Conservation (phyloP, 345 rosid genomes). For the Schrenkiella parvula region DNA sequence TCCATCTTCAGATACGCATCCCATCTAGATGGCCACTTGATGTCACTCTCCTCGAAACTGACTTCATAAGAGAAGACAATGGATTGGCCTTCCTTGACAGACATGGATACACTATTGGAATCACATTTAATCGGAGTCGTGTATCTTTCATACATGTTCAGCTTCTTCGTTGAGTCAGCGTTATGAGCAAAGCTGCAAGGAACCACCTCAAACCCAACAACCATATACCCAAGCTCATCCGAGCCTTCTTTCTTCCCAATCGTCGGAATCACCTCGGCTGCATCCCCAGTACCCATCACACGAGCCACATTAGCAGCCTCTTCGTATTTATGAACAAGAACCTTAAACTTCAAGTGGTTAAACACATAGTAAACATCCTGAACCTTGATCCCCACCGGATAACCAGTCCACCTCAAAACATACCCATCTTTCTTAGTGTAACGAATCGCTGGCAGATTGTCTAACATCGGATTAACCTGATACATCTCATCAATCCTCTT, state of each 20-base stretch:
- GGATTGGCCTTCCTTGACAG: conserved; percentile 67
- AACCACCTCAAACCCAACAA: conserved; percentile 86
- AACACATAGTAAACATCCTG: conserved; percentile 68
- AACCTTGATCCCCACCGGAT: conserved; percentile 68
- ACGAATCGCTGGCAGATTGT: conserved; percentile 76
- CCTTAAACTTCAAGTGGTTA: conserved; percentile 83
- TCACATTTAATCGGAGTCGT: conserved; percentile 68
- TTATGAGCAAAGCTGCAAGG: conserved; percentile 71
- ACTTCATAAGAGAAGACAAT: conserved; percentile 76
- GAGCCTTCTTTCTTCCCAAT: conserved; percentile 29
- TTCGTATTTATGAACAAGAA: conserved; percentile 81
- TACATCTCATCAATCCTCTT: conserved; percentile 84
- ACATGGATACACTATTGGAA: conserved; percentile 59
- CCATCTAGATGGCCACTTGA: conserved; percentile 95
- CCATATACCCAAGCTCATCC: conserved; percentile 64
- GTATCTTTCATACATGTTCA: conserved; percentile 55
- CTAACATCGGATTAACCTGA: conserved; percentile 82
- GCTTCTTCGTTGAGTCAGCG: conserved; percentile 47
- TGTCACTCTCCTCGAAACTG: conserved; percentile 62
- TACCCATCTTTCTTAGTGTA: conserved; percentile 61
- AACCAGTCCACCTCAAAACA: conserved; percentile 80
- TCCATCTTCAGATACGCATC: conserved; percentile 81
- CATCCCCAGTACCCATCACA: conserved; percentile 93
- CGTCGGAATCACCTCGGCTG: conserved; percentile 63
- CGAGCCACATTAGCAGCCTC: conserved; percentile 64